Percentiles rank a stretch among this genome's conserved stretches.
These are phyloP conservation scores for Berberis thunbergii DNA, from an alignment of 164 flowering plant genomes.

Conservation along the genomic window DNA sequence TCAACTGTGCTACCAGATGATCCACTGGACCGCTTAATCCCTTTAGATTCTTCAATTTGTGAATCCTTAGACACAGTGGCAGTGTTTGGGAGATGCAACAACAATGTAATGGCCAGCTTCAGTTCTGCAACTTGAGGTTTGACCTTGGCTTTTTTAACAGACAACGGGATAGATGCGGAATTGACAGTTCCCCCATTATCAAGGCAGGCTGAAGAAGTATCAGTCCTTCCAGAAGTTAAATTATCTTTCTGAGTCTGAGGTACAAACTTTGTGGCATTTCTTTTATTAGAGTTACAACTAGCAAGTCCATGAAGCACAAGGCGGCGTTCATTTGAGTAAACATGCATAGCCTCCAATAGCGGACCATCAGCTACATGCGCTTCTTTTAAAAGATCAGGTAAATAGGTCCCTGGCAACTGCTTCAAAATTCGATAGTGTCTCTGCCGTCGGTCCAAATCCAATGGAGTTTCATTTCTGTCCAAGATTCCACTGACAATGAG, in stretches of 20 bases:
- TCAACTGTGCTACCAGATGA: constrained; percentile 30
- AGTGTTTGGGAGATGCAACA: constrained; percentile 53
- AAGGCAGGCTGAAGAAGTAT: constrained; percentile 20
- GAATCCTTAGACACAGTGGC: constrained; percentile 20
- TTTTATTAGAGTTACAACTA: constrained; percentile 11
- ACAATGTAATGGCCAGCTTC: constrained; percentile 53
- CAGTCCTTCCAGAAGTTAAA: constrained; percentile 21
- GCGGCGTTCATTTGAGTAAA: constrained; percentile 83
- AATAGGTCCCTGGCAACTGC: constrained; percentile 60
- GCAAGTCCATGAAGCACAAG: constrained; percentile 53
- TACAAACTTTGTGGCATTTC: constrained; percentile 8
- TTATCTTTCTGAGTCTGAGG: constrained; percentile 21
- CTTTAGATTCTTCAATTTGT: constrained; percentile 48
- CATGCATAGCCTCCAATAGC: constrained; percentile 39
- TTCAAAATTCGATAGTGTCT: constrained; percentile 71
- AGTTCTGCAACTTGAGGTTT: constrained; percentile 43
- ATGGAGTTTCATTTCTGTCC: constrained; percentile 39
- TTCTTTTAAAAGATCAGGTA: constrained; percentile 55
- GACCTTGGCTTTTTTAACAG: constrained; percentile 20
- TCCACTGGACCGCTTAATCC: constrained; percentile 42
- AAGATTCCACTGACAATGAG: constrained; percentile 81
- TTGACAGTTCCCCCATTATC: constrained; percentile 31
- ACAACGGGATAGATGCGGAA: constrained; percentile 16
- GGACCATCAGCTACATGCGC: constrained; percentile 36
- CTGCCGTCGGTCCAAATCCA: constrained; percentile 39